Evolutionary conservation across 2,329 filamentous ascomycete species (phyloP), one percentile per base, ranked within the genome.

Genomic region (Colletotrichum sp.): DNA sequence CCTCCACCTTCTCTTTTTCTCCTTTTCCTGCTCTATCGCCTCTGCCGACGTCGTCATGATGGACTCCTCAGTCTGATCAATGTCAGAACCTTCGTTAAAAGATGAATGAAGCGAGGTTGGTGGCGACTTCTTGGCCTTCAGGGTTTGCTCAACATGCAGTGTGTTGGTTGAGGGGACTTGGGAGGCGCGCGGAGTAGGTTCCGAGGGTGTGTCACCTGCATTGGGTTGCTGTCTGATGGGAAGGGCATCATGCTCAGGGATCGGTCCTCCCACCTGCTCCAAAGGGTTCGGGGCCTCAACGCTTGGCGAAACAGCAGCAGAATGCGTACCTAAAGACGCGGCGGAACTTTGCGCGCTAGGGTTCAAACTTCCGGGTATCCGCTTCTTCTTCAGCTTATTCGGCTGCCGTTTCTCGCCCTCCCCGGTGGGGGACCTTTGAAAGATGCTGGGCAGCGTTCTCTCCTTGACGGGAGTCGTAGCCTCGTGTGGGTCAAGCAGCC

Each of bases 361-460:
- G 79, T 95, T 96, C 26, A 94, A 86, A 80, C 94, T 95, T 56
- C 92, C 93, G 1, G 94, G 93, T 71, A 94, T 87, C 77, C 93
- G 90, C 84, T 95, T 98, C 88, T 98, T 98, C 83, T 94, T 94
- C 67, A 99, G 87, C 84, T 98, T 98, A 81, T 98, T 98, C 1
- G 96, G 95, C 82, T 93, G 94, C 61, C 94, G 91, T 79, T 90
- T 93, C 77, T 93, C 93, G 48, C 87, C 89, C 21, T 87, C 89
- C 56, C 86, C 88, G 1, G 89, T 89, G 1, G 93, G 92, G 4
- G 94, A 93, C 78, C 93, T 90, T 80, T 94, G 90, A 80, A 97
- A 94, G 48, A 97, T 86, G 80, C 87, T 91, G 67, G 94, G 89
- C 71, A 97, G 83, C 75, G 91, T 93, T 34, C 93, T 91, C 72